Evolutionary conservation across 140 eudicot species (phyloP).

Genomic region (Stevia rebaudiana): DNA sequence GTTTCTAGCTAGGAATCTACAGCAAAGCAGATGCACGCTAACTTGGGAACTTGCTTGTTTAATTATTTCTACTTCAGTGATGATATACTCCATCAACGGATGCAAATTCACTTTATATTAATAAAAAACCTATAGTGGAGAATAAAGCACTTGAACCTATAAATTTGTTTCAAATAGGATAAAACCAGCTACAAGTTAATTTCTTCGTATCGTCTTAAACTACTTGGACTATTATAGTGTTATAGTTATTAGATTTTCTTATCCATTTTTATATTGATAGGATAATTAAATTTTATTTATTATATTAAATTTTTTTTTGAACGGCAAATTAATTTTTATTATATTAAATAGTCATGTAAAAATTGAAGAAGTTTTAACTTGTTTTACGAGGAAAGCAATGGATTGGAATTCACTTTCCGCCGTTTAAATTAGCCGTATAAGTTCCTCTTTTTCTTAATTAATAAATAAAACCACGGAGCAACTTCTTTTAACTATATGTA

Average conservation of each 20-base stretch:
- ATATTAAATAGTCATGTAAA: too few relatives aligned
- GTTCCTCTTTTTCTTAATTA: too few relatives aligned
- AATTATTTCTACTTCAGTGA: background rate
- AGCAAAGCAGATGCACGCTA: conserved; percentile 8
- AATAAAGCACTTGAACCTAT: conserved; percentile 18
- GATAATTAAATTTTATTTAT: background rate
- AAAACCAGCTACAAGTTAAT: background rate
- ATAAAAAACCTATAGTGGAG: too few relatives aligned
- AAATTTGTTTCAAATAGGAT: conserved; percentile 1
- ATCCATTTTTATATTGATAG: conserved; percentile 5
- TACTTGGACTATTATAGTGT: background rate
- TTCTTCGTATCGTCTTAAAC: background rate
- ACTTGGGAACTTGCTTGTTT: conserved; percentile 1
- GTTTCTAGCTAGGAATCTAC: conserved; percentile 16
- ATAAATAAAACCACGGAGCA: too few relatives aligned
- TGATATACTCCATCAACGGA: conserved; percentile 5
- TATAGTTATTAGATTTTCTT: background rate
- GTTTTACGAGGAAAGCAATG: too few relatives aligned
- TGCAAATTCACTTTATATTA: conserved; percentile 12
- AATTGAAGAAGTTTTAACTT: too few relatives aligned
- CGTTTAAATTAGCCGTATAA: too few relatives aligned
- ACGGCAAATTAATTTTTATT: too few relatives aligned
- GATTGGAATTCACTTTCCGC: too few relatives aligned
- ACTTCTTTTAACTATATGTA: too few relatives aligned
- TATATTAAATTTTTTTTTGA: too few relatives aligned